A percentile compares a stretch with the other conserved stretches of the same genome.
Conservation (phyloP, 208 protist genomes). For the Leishmania mexicana region DNA sequence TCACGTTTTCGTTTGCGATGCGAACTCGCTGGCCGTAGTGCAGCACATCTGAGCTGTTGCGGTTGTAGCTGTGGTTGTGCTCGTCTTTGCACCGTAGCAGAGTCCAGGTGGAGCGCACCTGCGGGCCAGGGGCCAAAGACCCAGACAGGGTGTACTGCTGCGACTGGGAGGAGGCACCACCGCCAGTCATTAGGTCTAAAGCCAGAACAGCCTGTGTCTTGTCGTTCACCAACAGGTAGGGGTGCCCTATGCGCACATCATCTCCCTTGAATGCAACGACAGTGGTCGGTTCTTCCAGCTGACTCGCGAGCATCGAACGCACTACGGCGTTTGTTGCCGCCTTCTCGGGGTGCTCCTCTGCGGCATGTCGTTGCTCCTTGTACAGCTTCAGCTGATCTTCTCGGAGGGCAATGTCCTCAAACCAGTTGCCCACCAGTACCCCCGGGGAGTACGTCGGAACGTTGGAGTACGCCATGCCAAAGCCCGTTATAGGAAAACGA, state of each 20-base stretch:
- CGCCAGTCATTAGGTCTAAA: slow-evolving; percentile 40
- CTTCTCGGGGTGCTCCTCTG: slow-evolving; percentile 8
- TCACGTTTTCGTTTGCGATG: slow-evolving; percentile 70
- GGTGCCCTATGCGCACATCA: slow-evolving; percentile 55
- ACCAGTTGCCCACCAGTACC: slow-evolving; percentile 89
- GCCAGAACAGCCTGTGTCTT: slow-evolving; percentile 57
- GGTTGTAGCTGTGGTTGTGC: slow-evolving; percentile 73
- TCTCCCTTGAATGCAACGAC: slow-evolving; percentile 29
- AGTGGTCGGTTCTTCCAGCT: slow-evolving; percentile 39
- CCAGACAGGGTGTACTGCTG: slow-evolving; percentile 16
- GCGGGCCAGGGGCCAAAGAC: slow-evolving; percentile 36
- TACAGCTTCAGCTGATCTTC: slow-evolving; percentile 78
- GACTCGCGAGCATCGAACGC: slow-evolving; percentile 14
- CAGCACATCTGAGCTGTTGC: slow-evolving; percentile 47
- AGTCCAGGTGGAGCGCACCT: slow-evolving; percentile 76
- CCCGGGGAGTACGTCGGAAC: slow-evolving; percentile 76
- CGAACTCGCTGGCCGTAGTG: slow-evolving; percentile 90
- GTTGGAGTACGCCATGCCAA: slow-evolving; percentile 36
- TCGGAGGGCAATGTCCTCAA: slow-evolving; percentile 75
- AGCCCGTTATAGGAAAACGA: slow-evolving; percentile 7
- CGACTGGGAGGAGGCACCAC: neutral
- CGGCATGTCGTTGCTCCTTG: slow-evolving; percentile 22
- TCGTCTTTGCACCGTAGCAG: slow-evolving; percentile 65
- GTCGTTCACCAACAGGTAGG: slow-evolving; percentile 54
- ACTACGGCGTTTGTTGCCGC: neutral